Evolutionary conservation across 176 grass and related monocot genomes (phyloP).

Genomic region (barley (Hordeum vulgare)): DNA sequence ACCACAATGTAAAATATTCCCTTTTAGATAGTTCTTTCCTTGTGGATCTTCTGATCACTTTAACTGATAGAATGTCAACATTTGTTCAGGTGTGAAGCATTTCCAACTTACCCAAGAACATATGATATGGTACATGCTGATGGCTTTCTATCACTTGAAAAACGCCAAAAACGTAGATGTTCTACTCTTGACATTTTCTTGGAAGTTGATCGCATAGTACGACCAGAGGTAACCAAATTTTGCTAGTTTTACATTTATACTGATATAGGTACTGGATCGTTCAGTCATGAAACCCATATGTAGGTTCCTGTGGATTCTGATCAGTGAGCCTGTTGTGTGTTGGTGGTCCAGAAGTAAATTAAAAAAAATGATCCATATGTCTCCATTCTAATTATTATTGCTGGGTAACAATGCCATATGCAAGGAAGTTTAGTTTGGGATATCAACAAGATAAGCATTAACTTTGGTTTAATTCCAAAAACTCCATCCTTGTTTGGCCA

Average conservation of each 20-base stretch:
- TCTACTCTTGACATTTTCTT: constrained; percentile 83
- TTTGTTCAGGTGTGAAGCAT: constrained; percentile 88
- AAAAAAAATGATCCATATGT: neutral
- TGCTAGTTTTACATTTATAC: neutral
- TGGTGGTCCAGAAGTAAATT: constrained; percentile 5
- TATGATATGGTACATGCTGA: constrained; percentile 99
- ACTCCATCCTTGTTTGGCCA: neutral
- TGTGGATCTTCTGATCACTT: constrained; percentile 11
- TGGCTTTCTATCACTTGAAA: constrained; percentile 79
- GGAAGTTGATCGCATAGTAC: constrained; percentile 94
- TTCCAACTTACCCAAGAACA: constrained; percentile 97
- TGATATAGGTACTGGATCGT: neutral
- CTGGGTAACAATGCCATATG: neutral
- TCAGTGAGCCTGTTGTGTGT: neutral
- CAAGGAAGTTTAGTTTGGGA: neutral
- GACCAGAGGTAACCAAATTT: constrained; percentile 73
- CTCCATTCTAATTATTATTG: neutral
- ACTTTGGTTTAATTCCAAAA: neutral
- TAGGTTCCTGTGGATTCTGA: neutral
- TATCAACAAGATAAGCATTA: neutral
- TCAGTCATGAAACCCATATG: neutral
- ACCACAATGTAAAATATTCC: neutral
- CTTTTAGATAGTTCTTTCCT: neutral
- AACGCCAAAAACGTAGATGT: constrained; percentile 56
- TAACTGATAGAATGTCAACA: constrained; percentile 4